Evolutionary conservation across 495 filamentous ascomycete genomes (phyloP).

Genomic region (Hapsidospora chrysogenum): DNA sequence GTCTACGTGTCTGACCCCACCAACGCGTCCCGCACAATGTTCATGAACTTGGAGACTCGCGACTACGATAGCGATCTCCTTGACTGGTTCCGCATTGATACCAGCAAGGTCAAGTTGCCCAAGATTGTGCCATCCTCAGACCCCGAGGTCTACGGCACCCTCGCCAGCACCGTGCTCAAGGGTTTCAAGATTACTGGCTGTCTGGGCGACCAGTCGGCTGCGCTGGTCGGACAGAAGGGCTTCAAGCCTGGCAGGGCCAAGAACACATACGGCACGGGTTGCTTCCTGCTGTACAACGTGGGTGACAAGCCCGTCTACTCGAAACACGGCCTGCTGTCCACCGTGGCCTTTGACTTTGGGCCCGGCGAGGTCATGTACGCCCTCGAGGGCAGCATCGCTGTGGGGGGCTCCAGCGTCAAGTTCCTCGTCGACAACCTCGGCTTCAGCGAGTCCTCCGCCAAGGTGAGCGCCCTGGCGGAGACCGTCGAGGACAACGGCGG

Average conservation of each 20-base stretch:
- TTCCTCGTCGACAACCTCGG: conserved; percentile 66
- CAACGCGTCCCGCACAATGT: conserved; percentile 71
- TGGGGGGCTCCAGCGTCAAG: conserved; percentile 60
- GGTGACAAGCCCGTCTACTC: conserved; percentile 66
- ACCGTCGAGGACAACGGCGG: conserved; percentile 60
- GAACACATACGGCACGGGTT: conserved; percentile 73
- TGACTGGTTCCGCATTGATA: conserved; percentile 52
- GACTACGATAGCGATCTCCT: conserved; percentile 57
- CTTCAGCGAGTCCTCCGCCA: conserved; percentile 50
- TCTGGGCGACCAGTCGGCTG: conserved; percentile 64
- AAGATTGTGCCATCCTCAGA: conserved; percentile 61
- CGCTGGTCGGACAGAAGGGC: conserved; percentile 60
- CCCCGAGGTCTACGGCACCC: conserved; percentile 41
- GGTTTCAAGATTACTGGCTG: conserved; percentile 25
- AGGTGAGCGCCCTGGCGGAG: conserved; percentile 56
- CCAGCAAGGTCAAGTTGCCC: conserved; percentile 43
- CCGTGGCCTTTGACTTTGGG: conserved; percentile 56
- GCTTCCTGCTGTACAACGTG: conserved; percentile 71
- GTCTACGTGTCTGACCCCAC: conserved; percentile 56
- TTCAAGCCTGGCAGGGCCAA: conserved; percentile 60
- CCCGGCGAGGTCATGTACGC: conserved; percentile 56
- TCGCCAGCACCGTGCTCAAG: conserved; percentile 41
- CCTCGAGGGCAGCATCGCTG: conserved; percentile 61
- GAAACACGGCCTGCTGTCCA: conserved; percentile 56
- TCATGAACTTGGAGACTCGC: conserved; percentile 59